phyloP scores from a whole-genome alignment of 2,329 filamentous ascomycete genomes.

The Furcasterigmium furcatum region DNA sequence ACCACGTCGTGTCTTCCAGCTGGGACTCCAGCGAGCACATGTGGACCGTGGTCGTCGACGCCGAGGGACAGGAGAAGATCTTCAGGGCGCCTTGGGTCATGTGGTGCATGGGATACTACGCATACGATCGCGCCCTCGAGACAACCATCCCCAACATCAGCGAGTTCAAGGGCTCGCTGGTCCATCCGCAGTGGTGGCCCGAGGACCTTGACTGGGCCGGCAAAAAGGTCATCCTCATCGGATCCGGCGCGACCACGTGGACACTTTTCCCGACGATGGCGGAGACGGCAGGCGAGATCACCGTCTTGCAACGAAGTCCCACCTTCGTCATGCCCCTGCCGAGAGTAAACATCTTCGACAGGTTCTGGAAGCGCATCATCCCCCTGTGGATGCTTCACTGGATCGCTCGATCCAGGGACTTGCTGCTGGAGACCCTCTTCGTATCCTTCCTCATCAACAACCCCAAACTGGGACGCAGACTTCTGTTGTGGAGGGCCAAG shows the following conservation, averaged over 20 bases:
- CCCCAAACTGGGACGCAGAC: constrained; percentile 42
- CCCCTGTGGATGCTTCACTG: constrained; percentile 41
- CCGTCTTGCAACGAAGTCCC: constrained; percentile 79
- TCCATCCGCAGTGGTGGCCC: constrained; percentile 78
- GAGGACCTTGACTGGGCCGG: constrained; percentile 60
- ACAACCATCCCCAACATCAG: constrained; percentile 64
- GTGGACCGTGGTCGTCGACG: constrained; percentile 49
- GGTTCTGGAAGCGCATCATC: constrained; percentile 36
- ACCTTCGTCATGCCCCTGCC: constrained; percentile 61
- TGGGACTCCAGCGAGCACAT: constrained; percentile 54
- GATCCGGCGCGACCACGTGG: constrained; percentile 75
- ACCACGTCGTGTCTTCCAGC: constrained; percentile 42
- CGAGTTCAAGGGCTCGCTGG: constrained; percentile 59
- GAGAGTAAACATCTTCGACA: constrained; percentile 31
- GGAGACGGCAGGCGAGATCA: constrained; percentile 62
- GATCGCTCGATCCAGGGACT: constrained; percentile 45
- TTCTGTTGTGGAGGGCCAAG: constrained; percentile 43
- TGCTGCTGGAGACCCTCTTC: constrained; percentile 43
- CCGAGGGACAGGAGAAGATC: constrained; percentile 16
- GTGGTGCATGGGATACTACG: constrained; percentile 66
- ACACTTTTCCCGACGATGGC: constrained; percentile 72
- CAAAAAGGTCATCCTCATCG: constrained; percentile 71
- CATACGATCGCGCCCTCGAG: constrained; percentile 62
- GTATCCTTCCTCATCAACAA: constrained; percentile 49
- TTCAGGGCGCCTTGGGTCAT: constrained; percentile 53